Percentiles rank a stretch among this genome's conserved stretches.
Conservation (phyloP, 768 basidiomycete genomes). For the Leucosporidium yakuticum region DNA sequence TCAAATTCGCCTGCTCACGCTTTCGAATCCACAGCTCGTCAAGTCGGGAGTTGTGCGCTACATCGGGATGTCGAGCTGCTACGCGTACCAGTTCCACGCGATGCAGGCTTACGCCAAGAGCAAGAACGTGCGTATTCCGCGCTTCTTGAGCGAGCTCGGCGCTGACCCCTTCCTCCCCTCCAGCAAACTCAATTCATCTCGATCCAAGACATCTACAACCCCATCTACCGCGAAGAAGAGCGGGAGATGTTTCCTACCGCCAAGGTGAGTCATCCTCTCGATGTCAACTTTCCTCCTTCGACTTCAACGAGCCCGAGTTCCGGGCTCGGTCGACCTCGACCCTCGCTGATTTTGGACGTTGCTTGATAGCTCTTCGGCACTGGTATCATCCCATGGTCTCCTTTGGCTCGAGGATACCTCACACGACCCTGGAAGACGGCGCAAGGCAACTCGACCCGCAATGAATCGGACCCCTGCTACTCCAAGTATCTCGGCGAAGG, state of each 20-base stretch:
- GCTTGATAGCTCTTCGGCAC: slow-evolving; percentile 47
- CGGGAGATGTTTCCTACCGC: slow-evolving; percentile 36
- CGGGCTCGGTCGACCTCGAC: not conserved
- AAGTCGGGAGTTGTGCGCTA: slow-evolving; percentile 45
- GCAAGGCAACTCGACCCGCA: slow-evolving; percentile 14
- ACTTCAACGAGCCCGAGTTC: no score
- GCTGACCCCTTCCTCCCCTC: no score
- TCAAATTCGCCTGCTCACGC: not conserved
- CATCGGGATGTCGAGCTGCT: slow-evolving; percentile 47
- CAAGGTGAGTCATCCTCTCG: no score
- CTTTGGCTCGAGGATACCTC: slow-evolving; percentile 49
- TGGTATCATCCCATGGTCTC: slow-evolving; percentile 58
- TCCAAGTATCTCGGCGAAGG: slow-evolving; percentile 25
- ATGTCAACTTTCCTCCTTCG: no score
- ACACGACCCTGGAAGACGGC: slow-evolving; percentile 40
- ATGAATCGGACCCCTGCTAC: slow-evolving; percentile 15
- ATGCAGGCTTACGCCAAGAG: slow-evolving; percentile 29
- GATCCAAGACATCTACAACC: slow-evolving; percentile 37
- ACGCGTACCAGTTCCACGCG: slow-evolving; percentile 42
- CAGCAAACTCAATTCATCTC: slow-evolving; percentile 34
- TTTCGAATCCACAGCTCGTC: slow-evolving; percentile 35
- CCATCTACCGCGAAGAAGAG: slow-evolving; percentile 37
- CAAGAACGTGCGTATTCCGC: not conserved
- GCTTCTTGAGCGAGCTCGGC: no score
- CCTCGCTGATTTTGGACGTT: no score